Evolutionary conservation across 2,329 filamentous ascomycete genomes (phyloP).

Genomic region (Botrytis medusae): DNA sequence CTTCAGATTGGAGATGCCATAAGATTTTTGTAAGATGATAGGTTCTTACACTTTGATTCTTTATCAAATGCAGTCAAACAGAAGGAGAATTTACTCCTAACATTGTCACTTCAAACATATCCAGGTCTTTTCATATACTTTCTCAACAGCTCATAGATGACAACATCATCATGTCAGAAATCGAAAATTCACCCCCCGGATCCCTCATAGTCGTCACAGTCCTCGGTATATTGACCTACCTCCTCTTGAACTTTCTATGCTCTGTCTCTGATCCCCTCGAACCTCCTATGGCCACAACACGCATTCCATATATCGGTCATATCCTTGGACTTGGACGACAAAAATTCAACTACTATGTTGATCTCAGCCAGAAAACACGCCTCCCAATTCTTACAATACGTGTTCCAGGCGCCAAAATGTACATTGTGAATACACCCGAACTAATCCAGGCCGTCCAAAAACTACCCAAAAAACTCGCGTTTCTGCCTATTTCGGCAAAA

Average conservation of each 20-base stretch:
- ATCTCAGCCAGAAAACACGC: conserved; percentile 22
- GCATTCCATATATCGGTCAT: conserved; percentile 24
- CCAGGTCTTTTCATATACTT: not conserved
- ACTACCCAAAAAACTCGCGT: conserved; percentile 42
- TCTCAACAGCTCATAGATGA: not conserved
- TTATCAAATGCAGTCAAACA: not conserved
- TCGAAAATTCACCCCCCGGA: too few relatives aligned
- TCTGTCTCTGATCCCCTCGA: not conserved
- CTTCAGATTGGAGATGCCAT: not conserved
- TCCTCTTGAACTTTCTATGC: not conserved
- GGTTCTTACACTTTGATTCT: not conserved
- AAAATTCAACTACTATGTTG: conserved; percentile 25
- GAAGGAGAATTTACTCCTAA: not conserved
- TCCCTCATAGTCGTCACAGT: too few relatives aligned
- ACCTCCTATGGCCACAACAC: not conserved
- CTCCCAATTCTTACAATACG: conserved; percentile 45
- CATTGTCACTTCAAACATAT: not conserved
- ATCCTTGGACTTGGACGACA: conserved; percentile 15
- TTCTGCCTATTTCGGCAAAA: conserved; percentile 42
- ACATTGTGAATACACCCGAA: conserved; percentile 43
- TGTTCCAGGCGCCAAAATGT: conserved; percentile 45
- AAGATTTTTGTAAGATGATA: not conserved
- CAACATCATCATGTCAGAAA: not conserved
- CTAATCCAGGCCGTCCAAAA: conserved; percentile 44
- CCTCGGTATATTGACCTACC: not conserved